Evolutionary conservation across 306 rosid species (phyloP).

Genomic region (Hippophae tibetana): DNA sequence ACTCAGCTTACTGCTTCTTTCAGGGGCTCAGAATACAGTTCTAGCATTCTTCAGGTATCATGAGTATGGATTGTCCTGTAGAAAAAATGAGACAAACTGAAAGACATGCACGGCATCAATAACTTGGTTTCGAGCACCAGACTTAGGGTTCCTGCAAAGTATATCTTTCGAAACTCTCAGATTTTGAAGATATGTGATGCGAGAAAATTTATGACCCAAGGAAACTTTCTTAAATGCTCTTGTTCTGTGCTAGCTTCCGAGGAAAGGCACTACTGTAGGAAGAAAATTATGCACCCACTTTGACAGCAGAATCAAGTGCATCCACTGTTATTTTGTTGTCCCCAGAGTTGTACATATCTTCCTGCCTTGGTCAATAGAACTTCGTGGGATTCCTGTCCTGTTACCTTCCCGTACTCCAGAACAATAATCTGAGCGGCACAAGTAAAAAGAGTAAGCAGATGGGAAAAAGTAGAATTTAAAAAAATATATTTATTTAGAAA

Average conservation of each 20-base stretch:
- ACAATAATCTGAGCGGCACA: slow-evolving; percentile 60
- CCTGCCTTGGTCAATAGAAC: slow-evolving; percentile 64
- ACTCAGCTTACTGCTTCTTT: too few species aligned
- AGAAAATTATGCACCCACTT: slow-evolving; percentile 28
- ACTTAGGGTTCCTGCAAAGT: too few species aligned
- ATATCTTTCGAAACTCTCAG: too few species aligned
- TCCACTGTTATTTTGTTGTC: slow-evolving; percentile 85
- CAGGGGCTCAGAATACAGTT: too few species aligned
- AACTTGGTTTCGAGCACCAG: too few species aligned
- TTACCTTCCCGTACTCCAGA: slow-evolving; percentile 83
- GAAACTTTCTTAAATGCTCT: slow-evolving; percentile 1
- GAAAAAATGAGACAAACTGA: too few species aligned
- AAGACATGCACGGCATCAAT: too few species aligned
- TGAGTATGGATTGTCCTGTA: too few species aligned
- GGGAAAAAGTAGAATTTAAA: neutral
- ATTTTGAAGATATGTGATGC: too few species aligned
- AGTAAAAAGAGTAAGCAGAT: neutral
- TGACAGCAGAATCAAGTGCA: slow-evolving; percentile 52
- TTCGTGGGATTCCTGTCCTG: slow-evolving; percentile 92
- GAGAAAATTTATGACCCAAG: neutral
- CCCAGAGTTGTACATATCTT: slow-evolving; percentile 97
- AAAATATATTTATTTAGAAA: neutral
- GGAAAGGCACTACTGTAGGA: neutral
- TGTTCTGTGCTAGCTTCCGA: slow-evolving; percentile 3
- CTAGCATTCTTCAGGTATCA: too few species aligned